Conservation (phyloP, 345 rosid species). For the Boechera stricta region DNA sequence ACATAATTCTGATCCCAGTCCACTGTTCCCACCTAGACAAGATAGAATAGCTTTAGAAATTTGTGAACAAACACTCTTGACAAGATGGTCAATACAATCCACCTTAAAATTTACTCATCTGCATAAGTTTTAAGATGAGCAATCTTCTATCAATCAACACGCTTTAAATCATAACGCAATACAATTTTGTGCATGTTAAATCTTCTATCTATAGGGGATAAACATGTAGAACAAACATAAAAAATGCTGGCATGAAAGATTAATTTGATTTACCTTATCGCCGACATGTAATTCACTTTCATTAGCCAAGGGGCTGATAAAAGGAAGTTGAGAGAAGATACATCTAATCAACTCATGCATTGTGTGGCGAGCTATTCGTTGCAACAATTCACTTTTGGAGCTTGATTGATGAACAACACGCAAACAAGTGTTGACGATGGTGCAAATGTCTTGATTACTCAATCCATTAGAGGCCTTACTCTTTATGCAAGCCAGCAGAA, state of each 20-base stretch:
- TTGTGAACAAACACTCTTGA: slow-evolving; percentile 14
- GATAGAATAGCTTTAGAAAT: slow-evolving; percentile 34
- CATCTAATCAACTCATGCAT: slow-evolving; percentile 79
- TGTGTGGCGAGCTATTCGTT: slow-evolving; percentile 74
- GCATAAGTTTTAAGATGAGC: slow-evolving; percentile 21
- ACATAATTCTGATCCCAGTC: slow-evolving; percentile 48
- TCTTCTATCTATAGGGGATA: slow-evolving; percentile 21
- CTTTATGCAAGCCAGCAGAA: slow-evolving; percentile 79
- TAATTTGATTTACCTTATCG: slow-evolving; percentile 49
- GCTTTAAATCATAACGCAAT: not conserved
- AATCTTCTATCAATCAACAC: slow-evolving; percentile 9
- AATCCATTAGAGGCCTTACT: slow-evolving; percentile 66
- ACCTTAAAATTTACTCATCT: slow-evolving; percentile 18
- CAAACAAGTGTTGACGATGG: slow-evolving; percentile 69
- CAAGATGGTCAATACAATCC: slow-evolving; percentile 13
- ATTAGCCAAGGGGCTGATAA: slow-evolving; percentile 41
- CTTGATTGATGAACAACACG: slow-evolving; percentile 79
- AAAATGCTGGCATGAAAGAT: not conserved
- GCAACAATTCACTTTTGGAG: slow-evolving; percentile 75
- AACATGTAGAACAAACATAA: slow-evolving; percentile 13
- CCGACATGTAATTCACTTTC: slow-evolving; percentile 37
- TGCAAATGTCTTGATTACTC: slow-evolving; percentile 76
- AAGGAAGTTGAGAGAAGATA: slow-evolving; percentile 71
- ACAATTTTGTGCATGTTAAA: slow-evolving; percentile 1
- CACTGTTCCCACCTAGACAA: slow-evolving; percentile 52